These are phyloP conservation scores for Cucumis cinereus DNA, from an alignment of 306 rosid genomes.

Conservation along the genomic window DNA sequence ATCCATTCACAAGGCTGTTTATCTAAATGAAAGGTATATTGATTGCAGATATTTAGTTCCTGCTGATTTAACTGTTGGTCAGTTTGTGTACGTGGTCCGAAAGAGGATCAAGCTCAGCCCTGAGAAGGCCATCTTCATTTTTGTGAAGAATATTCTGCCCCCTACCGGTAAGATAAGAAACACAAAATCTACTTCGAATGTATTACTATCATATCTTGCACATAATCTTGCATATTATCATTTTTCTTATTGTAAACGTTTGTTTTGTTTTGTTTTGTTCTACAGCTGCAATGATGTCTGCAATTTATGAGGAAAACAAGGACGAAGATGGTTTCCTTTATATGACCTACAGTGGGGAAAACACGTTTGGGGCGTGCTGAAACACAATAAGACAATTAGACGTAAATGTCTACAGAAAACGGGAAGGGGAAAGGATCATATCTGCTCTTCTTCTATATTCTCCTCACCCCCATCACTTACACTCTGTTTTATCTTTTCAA, in stretches of 20 bases:
- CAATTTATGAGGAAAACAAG: slow-evolving; percentile 39
- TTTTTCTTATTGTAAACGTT: neutral
- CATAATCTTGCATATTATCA: neutral
- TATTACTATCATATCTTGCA: neutral
- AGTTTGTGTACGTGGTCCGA: slow-evolving; percentile 49
- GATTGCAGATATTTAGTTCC: slow-evolving; percentile 47
- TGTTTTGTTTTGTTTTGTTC: slow-evolving; percentile 4
- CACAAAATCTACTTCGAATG: slow-evolving; percentile 11
- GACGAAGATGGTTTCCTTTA: slow-evolving; percentile 59
- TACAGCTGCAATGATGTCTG: slow-evolving; percentile 45
- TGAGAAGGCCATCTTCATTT: slow-evolving; percentile 48
- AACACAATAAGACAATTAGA: neutral
- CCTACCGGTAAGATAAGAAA: slow-evolving; percentile 43
- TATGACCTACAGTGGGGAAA: slow-evolving; percentile 50
- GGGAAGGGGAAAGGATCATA: neutral
- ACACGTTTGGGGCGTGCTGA: slow-evolving; percentile 38
- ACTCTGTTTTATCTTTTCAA: neutral
- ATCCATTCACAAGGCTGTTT: neutral
- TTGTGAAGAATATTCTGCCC: slow-evolving; percentile 42
- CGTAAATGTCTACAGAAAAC: neutral
- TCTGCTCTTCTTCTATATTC: neutral
- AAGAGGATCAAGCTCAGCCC: slow-evolving; percentile 51
- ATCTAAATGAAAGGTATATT: neutral
- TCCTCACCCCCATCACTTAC: neutral
- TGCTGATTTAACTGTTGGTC: slow-evolving; percentile 46